Evolutionary conservation across 73 alveolate genomes (phyloP).

Genomic region (Diophrys appendiculata): DNA sequence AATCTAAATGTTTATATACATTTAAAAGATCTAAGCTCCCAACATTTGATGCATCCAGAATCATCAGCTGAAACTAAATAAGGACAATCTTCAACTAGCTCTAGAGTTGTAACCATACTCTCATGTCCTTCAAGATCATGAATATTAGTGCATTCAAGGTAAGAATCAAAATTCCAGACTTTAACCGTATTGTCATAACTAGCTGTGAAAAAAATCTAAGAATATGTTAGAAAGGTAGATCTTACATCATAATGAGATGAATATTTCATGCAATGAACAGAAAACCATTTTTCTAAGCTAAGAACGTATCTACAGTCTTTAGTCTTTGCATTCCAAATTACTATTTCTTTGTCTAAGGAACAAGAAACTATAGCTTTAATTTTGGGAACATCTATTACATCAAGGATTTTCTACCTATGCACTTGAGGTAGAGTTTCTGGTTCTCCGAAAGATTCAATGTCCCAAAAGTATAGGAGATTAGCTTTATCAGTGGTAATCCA

Average conservation of each 20-base stretch:
- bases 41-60: constrained; percentile 50
- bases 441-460: constrained; percentile 14
- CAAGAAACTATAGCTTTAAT: constrained; percentile 38
- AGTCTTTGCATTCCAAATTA: constrained; percentile 38
- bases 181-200: constrained; percentile 40
- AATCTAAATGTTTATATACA: constrained; percentile 43
- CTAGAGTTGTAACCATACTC: constrained; percentile 52
- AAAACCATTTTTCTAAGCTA: constrained; percentile 24
- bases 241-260: constrained; percentile 31
- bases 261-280: constrained; percentile 43
- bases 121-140: constrained; percentile 44
- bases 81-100: constrained; percentile 30
- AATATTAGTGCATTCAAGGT: constrained; percentile 50
- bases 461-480: constrained; percentile 39
- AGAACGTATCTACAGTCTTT: constrained; percentile 30
- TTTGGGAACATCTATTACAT: constrained; percentile 41
- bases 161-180: constrained; percentile 55
- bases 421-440: constrained; percentile 19
- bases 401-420: constrained; percentile 45
- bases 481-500: constrained; percentile 58
- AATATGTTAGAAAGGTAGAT: too few relatives aligned
- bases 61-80: constrained; percentile 48
- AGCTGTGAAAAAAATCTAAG: constrained; percentile 50
- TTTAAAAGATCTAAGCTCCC: constrained; percentile 27
- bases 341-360: constrained; percentile 39